Evolutionary conservation across 2,329 filamentous ascomycete species (phyloP).

Genomic region (Nigrospora sphaerica): DNA sequence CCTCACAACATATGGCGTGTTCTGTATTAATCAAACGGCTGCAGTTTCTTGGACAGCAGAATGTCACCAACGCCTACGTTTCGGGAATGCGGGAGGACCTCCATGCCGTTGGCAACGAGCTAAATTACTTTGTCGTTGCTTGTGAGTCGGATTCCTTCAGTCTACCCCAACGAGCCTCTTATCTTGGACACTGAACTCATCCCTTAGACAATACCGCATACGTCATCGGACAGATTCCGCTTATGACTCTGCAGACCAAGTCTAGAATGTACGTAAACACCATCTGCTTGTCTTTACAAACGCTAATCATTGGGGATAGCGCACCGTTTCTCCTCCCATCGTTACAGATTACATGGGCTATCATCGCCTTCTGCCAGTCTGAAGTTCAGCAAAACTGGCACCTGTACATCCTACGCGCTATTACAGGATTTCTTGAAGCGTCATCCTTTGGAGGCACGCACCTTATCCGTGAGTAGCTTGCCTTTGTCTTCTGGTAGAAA

Average conservation of each 20-base stretch:
- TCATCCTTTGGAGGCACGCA: slow-evolving; percentile 20
- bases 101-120: no score
- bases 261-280: slow-evolving; percentile 10
- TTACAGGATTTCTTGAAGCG: slow-evolving; percentile 10
- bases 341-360: slow-evolving; percentile 6
- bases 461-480: slow-evolving; percentile 14
- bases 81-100: no score
- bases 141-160: no score
- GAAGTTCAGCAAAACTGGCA: slow-evolving; percentile 6
- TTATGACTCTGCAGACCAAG: slow-evolving; percentile 20
- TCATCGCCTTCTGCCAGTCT: slow-evolving; percentile 3
- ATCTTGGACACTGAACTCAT: not conserved
- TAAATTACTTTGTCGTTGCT: no score
- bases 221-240: slow-evolving; percentile 15
- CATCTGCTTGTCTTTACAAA: not conserved
- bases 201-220: slow-evolving; percentile 29
- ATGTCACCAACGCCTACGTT: no score
- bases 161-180: no score
- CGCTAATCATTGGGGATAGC: not conserved
- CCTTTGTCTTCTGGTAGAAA: not conserved
- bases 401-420: not conserved
- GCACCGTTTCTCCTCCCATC: slow-evolving; percentile 13
- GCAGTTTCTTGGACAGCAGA: no score
- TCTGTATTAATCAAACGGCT: no score
- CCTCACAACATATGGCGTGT: no score